A percentile compares a stretch with the other conserved stretches of the same genome.
phyloP scores from a whole-genome alignment of 2,329 filamentous ascomycete species.

The Verticillium zaregamsianum region DNA sequence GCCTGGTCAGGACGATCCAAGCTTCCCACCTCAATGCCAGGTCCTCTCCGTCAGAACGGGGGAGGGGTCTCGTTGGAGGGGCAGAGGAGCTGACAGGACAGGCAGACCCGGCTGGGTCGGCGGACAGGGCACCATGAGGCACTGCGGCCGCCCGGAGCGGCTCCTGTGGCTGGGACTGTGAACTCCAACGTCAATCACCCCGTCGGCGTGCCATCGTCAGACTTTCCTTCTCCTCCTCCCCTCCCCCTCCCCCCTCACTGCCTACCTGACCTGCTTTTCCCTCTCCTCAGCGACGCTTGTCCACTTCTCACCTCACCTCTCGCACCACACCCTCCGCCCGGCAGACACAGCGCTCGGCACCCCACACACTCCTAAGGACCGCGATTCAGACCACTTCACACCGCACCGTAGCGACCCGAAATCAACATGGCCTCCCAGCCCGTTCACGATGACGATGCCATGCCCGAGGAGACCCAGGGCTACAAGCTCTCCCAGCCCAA shows the following conservation, averaged over 20 bases:
- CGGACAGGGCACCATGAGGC: background rate
- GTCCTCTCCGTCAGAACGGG: background rate
- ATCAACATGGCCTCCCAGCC: conserved; percentile 54
- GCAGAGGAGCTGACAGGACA: background rate
- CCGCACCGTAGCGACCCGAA: conserved; percentile 6
- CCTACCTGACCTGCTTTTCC: background rate
- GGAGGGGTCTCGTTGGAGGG: background rate
- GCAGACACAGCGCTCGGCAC: background rate
- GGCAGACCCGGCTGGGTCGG: background rate
- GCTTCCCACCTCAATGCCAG: background rate
- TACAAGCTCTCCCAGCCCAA: conserved; percentile 97
- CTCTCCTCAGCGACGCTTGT: background rate
- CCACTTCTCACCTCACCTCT: background rate
- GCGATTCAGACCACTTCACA: background rate
- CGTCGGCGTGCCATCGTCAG: background rate
- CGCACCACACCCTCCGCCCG: background rate
- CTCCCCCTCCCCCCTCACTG: background rate
- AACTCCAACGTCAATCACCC: background rate
- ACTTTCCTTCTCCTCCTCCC: background rate
- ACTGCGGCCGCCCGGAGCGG: background rate
- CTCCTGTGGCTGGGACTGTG: background rate
- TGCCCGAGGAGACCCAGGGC: conserved; percentile 84
- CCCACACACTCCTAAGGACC: background rate
- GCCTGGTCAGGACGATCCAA: background rate
- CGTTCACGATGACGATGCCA: conserved; percentile 68